Base-by-base conservation (phyloP, 192 early-diverging fungal species). In the Pilaira anomala region DNA sequence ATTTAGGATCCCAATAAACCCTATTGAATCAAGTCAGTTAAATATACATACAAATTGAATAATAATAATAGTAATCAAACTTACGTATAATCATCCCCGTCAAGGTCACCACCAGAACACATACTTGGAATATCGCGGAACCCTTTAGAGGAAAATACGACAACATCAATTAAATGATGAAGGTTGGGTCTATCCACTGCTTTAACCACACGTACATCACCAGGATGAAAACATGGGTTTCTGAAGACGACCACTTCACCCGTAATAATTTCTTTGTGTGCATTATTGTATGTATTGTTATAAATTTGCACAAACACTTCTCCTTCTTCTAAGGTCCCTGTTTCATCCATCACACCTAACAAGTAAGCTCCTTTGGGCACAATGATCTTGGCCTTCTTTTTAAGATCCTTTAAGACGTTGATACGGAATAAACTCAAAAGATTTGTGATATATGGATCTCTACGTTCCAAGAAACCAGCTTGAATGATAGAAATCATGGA, bases 91-190 rank as follows among this genome's bases (percentile, higher is more conserved):
- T 83, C 79, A 75, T 93, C 91, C 19, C 91, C 91, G 63, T 93
- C 91, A 7, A 93, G 68, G 76, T 93, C 91, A 11, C 91, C 91
- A 36, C 91, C 91, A 59, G 80, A 80, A 58, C 90, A 87, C 84
- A 85, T 86, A 45, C 84, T 88, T 3, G 89, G 87, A 41, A 91
- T 74, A 56, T 85, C 84, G 5, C 91, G 79, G 8, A 77, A 60
- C 0, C 91, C 91, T 21, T 77, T 66, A 28, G 82, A 73, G 19
- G 86, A 80, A 64, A 93, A 93, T 0, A 91, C 91, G 3, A 93
- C 72, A 1, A 93, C 91, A 64, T 93, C 85, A 6, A 62, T 55
- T 2, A 87, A 61, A 63, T 86, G 66, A 25, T 39, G 61, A 19
- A 87, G 53, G 2, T 59, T 60, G 3, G 64, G 76, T 30, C 76